Percentiles rank a stretch among this genome's conserved stretches.
Conservation (phyloP, 768 basidiomycete genomes). For the Tubosaeta sp. region DNA sequence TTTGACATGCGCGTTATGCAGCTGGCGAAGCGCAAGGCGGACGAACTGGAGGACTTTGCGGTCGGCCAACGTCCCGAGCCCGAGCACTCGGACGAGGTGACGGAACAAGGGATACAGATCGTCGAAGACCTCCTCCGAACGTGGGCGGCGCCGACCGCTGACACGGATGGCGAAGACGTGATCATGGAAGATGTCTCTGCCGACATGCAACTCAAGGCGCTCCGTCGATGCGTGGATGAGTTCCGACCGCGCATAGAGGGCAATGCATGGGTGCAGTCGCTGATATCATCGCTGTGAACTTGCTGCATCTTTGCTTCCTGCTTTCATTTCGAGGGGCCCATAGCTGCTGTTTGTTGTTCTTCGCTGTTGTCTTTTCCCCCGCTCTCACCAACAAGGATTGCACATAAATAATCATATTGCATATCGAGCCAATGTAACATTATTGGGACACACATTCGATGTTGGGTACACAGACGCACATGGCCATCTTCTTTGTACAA, state of each 20-base stretch:
- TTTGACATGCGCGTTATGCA: conserved; percentile 26
- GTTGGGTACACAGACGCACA: too few species aligned
- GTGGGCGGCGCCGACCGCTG: conserved; percentile 49
- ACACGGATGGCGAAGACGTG: conserved; percentile 38
- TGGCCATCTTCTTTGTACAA: too few species aligned
- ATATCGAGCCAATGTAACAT: too few species aligned
- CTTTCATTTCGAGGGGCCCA: background rate
- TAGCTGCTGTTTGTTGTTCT: background rate
- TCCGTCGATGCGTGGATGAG: conserved; percentile 61
- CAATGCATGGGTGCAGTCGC: conserved; percentile 72
- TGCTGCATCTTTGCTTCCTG: background rate
- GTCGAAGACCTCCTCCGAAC: conserved; percentile 72
- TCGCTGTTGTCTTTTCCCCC: background rate
- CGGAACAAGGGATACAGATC: conserved; percentile 74
- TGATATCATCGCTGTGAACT: conserved; percentile 43
- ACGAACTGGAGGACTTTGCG: conserved; percentile 85
- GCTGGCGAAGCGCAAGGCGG: conserved; percentile 90
- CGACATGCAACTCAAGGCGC: conserved; percentile 36
- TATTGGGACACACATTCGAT: too few species aligned
- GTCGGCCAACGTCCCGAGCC: conserved; percentile 36
- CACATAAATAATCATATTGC: too few species aligned
- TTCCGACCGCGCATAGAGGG: conserved; percentile 67
- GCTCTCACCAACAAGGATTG: too few species aligned
- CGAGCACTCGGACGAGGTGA: conserved; percentile 53
- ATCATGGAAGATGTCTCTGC: conserved; percentile 46